phyloP scores from a whole-genome alignment of 352 stramenopile species.

The Globisporangium rhizosaccharum region DNA sequence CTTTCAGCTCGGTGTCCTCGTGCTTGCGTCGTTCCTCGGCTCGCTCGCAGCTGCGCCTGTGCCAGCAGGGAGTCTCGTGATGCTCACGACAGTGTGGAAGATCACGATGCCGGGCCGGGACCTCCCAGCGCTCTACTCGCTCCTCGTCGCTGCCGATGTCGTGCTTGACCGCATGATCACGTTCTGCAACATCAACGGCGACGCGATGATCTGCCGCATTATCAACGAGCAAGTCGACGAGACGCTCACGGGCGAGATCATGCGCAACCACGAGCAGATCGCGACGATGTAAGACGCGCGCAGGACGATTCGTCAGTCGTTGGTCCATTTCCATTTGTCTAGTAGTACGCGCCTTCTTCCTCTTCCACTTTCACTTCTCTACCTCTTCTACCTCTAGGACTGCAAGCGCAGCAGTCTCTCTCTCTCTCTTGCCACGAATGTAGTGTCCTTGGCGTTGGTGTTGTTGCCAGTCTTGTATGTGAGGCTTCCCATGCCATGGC shows the following conservation, averaged over 20 bases:
- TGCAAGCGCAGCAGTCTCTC: not conserved
- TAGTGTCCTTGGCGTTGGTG: too few species aligned
- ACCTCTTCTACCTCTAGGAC: too few species aligned
- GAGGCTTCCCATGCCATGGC: too few species aligned
- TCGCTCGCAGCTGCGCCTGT: slow-evolving; percentile 56
- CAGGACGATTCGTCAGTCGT: too few species aligned
- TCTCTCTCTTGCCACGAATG: not conserved
- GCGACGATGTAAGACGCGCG: slow-evolving; percentile 8
- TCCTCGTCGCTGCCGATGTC: slow-evolving; percentile 62
- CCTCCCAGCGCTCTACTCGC: slow-evolving; percentile 53
- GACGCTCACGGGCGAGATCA: slow-evolving; percentile 16
- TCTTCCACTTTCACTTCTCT: not conserved
- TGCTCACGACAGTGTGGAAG: slow-evolving; percentile 68
- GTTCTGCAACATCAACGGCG: slow-evolving; percentile 67
- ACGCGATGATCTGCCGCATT: slow-evolving; percentile 69
- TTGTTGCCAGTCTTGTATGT: too few species aligned
- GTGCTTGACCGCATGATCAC: slow-evolving; percentile 71
- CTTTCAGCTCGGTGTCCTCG: slow-evolving; percentile 36
- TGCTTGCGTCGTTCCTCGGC: slow-evolving; percentile 56
- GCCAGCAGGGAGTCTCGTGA: slow-evolving; percentile 46
- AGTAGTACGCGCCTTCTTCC: not conserved
- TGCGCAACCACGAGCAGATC: slow-evolving; percentile 17
- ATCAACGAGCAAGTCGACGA: slow-evolving; percentile 46
- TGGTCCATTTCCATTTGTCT: not conserved
- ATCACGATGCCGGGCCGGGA: slow-evolving; percentile 49